phyloP scores from a whole-genome alignment of 1,284 basidiomycete species.

The Lentinula novae-zelandiae region DNA sequence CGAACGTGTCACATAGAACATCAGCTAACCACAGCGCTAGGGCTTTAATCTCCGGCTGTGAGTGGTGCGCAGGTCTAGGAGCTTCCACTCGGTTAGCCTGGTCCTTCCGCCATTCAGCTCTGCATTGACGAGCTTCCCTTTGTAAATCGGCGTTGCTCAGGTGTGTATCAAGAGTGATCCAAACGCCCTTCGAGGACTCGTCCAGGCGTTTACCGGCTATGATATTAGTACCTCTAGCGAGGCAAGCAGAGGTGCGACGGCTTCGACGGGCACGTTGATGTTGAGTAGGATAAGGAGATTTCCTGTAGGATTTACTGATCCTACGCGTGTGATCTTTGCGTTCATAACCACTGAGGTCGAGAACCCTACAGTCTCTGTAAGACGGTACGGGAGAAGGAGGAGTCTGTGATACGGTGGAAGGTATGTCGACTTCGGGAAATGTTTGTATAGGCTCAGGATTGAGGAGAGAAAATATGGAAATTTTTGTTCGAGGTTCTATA shows the following conservation, averaged over 20 bases:
- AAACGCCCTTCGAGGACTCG: background rate
- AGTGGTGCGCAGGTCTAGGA: background rate
- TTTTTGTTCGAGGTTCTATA: background rate
- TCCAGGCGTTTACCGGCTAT: background rate
- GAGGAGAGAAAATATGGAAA: background rate
- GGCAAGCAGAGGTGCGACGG: background rate
- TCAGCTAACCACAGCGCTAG: constrained; percentile 1
- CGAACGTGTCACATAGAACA: background rate
- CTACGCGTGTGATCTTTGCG: background rate
- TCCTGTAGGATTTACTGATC: background rate
- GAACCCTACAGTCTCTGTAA: background rate
- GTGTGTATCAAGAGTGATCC: background rate
- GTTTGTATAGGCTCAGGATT: background rate
- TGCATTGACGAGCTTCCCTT: background rate
- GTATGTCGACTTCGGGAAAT: background rate
- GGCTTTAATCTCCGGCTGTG: background rate
- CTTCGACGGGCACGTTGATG: background rate
- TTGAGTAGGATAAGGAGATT: background rate
- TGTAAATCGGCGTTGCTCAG: background rate
- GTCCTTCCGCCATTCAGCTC: background rate
- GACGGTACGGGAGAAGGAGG: background rate
- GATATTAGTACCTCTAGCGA: background rate
- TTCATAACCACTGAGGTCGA: background rate
- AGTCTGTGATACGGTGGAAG: background rate
- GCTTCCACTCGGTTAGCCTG: background rate